Evolutionary conservation across 257 asterid species (phyloP).

Genomic region (Plantago ovata): DNA sequence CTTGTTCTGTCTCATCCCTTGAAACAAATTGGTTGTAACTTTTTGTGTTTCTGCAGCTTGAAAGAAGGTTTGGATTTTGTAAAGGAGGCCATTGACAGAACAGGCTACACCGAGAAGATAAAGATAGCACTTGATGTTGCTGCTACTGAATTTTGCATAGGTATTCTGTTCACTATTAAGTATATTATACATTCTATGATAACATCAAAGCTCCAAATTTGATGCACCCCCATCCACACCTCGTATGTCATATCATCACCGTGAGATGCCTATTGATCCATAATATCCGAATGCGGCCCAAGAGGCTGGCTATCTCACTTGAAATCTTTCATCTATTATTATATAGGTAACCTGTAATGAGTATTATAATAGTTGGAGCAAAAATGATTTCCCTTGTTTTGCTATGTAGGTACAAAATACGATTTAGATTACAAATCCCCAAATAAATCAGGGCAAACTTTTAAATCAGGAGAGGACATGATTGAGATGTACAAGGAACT

Average conservation of each 20-base stretch:
- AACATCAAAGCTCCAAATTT: not conserved
- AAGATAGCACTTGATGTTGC: conserved; percentile 86
- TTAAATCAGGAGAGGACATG: conserved; percentile 95
- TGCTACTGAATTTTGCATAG: conserved; percentile 96
- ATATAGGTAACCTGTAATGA: conserved; percentile 9
- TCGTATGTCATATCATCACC: not conserved
- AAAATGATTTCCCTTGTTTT: conserved; percentile 20
- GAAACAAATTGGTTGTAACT: conserved; percentile 9
- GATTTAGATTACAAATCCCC: conserved; percentile 85
- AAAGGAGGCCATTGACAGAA: conserved; percentile 85
- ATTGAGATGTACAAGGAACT: conserved; percentile 77
- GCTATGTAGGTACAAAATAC: conserved; percentile 78
- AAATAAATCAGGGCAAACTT: conserved; percentile 80
- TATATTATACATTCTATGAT: not conserved
- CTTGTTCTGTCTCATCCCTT: conserved; percentile 19
- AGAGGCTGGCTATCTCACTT: no score
- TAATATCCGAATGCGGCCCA: no score
- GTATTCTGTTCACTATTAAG: conserved; percentile 32
- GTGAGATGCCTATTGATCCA: no score
- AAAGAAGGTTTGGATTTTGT: conserved; percentile 93
- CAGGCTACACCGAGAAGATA: conserved; percentile 79
- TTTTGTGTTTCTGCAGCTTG: conserved; percentile 51
- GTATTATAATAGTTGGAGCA: conserved; percentile 17
- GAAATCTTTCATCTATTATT: not conserved
- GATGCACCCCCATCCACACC: not conserved